Percentiles rank a stretch among this genome's conserved stretches.
Conservation (phyloP, 208 protist species). For the Trypanosoma rangeli region DNA sequence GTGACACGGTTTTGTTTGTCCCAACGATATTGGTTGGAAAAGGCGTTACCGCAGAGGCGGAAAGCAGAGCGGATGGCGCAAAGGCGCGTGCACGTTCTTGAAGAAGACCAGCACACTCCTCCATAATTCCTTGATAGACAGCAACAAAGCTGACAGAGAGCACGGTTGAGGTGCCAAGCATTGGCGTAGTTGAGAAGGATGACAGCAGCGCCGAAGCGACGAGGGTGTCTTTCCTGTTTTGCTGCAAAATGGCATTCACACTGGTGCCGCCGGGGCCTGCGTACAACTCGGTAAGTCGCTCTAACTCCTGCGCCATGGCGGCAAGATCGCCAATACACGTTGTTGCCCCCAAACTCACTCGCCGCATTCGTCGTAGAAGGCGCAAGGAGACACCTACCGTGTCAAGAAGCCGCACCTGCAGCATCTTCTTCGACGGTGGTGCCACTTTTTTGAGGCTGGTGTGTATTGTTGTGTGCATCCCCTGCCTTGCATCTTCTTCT, state of each 20-base stretch:
- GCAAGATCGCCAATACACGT: constrained; percentile 5
- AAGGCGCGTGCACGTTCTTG: constrained; percentile 6
- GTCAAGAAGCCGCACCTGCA: constrained; percentile 14
- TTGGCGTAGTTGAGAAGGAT: neutral
- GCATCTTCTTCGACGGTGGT: neutral
- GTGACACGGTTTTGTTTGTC: neutral
- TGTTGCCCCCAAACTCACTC: neutral
- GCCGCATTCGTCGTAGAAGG: constrained; percentile 24
- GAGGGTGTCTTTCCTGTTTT: neutral
- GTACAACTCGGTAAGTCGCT: constrained; percentile 7
- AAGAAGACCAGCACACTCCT: constrained; percentile 21
- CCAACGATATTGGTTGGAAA: neutral
- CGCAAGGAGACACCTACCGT: constrained; percentile 5
- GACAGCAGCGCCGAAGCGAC: neutral
- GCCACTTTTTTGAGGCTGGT: neutral
- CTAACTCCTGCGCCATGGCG: constrained; percentile 12
- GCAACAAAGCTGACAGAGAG: constrained; percentile 9
- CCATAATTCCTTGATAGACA: constrained; percentile 18
- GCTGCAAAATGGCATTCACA: neutral
- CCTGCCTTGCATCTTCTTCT: neutral
- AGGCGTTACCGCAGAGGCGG: neutral
- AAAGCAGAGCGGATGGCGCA: neutral
- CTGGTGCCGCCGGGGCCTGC: neutral
- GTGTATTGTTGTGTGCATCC: neutral
- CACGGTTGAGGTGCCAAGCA: neutral